A percentile compares a stretch with the other conserved stretches of the same genome.
phyloP scores from a whole-genome alignment of 2,329 filamentous ascomycete species.

The Ceratocystis lukuohia region DNA sequence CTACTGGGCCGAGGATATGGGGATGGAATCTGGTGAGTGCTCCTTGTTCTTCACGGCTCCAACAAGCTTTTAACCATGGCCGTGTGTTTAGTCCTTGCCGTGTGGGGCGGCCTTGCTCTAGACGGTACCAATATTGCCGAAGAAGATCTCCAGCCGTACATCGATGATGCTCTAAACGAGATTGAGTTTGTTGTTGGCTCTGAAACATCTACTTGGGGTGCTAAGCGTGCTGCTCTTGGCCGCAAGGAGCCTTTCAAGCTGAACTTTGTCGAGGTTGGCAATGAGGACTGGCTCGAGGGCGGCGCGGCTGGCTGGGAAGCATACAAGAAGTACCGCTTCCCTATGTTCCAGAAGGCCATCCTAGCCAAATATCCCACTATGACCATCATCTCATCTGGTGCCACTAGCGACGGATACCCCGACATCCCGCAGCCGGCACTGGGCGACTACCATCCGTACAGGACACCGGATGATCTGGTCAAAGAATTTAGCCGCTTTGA shows the following conservation, averaged over 20 bases:
- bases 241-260: conserved; percentile 48
- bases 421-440: conserved; percentile 32
- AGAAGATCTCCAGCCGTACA: conserved; percentile 39
- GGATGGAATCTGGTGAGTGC: conserved; percentile 36
- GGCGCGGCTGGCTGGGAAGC: conserved; percentile 35
- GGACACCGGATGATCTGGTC: conserved; percentile 38
- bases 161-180: conserved; percentile 48
- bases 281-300: conserved; percentile 50
- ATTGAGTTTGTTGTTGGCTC: conserved; percentile 50
- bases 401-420: conserved; percentile 29
- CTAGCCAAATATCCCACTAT: conserved; percentile 42
- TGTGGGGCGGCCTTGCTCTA: conserved; percentile 45
- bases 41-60: not conserved
- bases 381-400: conserved; percentile 39
- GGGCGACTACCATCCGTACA: conserved; percentile 41
- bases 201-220: conserved; percentile 41
- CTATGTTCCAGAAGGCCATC: conserved; percentile 47
- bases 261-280: conserved; percentile 51
- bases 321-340: conserved; percentile 43
- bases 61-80: conserved; percentile 7
- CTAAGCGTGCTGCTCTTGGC: conserved; percentile 43
- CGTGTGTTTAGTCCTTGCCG: conserved; percentile 34
- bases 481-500: conserved; percentile 40
- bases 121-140: conserved; percentile 39
- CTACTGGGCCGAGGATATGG: conserved; percentile 46